Conservation (phyloP, 257 asterid species). For the Nicotiana noctiflora region DNA sequence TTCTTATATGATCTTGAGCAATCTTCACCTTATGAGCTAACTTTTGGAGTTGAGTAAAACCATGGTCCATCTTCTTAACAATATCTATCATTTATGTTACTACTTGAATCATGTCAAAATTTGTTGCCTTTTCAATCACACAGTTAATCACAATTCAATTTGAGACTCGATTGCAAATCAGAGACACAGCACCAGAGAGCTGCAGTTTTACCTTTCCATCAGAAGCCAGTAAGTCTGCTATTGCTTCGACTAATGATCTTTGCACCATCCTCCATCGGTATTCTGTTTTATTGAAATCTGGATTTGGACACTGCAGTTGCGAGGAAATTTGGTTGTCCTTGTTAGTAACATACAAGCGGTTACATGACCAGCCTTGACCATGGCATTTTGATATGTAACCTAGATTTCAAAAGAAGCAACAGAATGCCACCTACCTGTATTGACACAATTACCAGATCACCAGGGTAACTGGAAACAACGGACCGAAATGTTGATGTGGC, state of each 20-base stretch:
- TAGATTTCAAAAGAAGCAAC: neutral
- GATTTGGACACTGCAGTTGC: constrained; percentile 84
- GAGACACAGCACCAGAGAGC: neutral
- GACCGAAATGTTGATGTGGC: constrained; percentile 82
- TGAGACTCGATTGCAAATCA: neutral
- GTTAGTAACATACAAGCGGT: neutral
- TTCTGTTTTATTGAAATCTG: constrained; percentile 83
- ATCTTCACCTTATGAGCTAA: neutral
- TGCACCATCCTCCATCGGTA: constrained; percentile 88
- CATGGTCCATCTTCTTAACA: neutral
- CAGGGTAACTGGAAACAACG: constrained; percentile 77
- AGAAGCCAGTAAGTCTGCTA: constrained; percentile 45
- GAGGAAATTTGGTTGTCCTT: neutral
- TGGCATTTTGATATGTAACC: neutral
- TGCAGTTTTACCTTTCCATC: constrained; percentile 59
- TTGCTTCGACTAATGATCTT: constrained; percentile 81
- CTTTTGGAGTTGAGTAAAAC: neutral
- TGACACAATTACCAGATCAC: constrained; percentile 65
- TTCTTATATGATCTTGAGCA: neutral
- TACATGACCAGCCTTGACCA: neutral
- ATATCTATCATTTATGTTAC: neutral
- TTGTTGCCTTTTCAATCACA: neutral
- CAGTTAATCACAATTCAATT: neutral
- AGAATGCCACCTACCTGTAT: constrained; percentile 50
- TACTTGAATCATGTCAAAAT: neutral